A percentile compares a stretch with the other conserved stretches of the same genome.
Conservation (phyloP, 106 monocot genomes). For the Acorus gramineus region DNA sequence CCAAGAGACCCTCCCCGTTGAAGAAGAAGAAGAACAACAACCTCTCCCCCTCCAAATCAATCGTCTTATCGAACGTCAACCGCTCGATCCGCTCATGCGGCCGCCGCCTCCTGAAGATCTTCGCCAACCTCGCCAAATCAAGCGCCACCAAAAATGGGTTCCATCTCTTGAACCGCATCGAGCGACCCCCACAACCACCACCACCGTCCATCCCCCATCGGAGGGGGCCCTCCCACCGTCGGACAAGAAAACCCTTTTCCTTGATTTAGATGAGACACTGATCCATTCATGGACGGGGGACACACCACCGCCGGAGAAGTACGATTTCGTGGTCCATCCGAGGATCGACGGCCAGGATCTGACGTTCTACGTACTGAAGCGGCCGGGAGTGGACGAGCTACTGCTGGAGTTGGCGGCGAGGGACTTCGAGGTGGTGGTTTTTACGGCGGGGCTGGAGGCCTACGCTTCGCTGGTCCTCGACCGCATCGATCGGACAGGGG, state of each 20-base stretch:
- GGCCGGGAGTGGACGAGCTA: slow-evolving; percentile 67
- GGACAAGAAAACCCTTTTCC: slow-evolving; percentile 47
- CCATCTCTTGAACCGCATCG: slow-evolving; percentile 27
- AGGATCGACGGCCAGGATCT: slow-evolving; percentile 40
- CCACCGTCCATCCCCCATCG: no score
- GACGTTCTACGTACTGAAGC: slow-evolving; percentile 70
- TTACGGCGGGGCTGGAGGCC: slow-evolving; percentile 76
- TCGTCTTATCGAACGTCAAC: slow-evolving; percentile 40
- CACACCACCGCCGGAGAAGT: slow-evolving; percentile 26
- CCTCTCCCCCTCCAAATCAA: slow-evolving; percentile 14
- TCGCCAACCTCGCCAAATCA: slow-evolving; percentile 28
- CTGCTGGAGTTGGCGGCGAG: slow-evolving; percentile 26
- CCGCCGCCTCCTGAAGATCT: slow-evolving; percentile 51
- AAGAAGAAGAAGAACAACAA: slow-evolving; percentile 7
- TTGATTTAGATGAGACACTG: slow-evolving; percentile 93
- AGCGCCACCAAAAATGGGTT: slow-evolving; percentile 28
- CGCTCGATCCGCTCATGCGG: slow-evolving; percentile 63
- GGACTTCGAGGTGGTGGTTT: slow-evolving; percentile 65
- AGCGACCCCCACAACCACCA: background rate
- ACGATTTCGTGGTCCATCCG: slow-evolving; percentile 73
- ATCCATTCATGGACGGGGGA: slow-evolving; percentile 49
- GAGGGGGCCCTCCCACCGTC: slow-evolving; percentile 9
- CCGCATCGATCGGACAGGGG: slow-evolving; percentile 42
- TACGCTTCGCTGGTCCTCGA: slow-evolving; percentile 90
- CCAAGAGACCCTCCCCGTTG: slow-evolving; percentile 17